Evolutionary conservation across 2,329 filamentous ascomycete species (phyloP), one percentile per base, ranked within the genome.

Genomic region (Cytospora mali): DNA sequence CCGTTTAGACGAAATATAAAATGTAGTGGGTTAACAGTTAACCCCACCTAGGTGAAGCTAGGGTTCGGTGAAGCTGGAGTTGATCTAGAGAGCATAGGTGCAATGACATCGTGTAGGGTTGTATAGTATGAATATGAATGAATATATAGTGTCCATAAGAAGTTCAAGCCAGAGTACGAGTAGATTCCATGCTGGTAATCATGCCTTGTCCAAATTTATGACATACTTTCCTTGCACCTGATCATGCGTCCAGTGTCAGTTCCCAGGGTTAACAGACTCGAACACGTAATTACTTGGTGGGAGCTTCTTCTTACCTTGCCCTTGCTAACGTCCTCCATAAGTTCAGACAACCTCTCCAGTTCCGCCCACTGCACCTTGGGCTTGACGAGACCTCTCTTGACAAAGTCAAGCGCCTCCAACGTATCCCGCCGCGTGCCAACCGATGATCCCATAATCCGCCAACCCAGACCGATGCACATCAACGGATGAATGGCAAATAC

Each of bases 371-470:
- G 66, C 1, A 73, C 69, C n/a, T 67, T 68, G 6, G 74, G 74
- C 54, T 64, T 67, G 1, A 79, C 76, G 13, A 70, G 48, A 0
- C 73, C 69, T 25, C 72, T 68, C 61, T 68, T 65, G 6, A 75
- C 70, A 65, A 79, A 79, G 10, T 76, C 75, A 1, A 79, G 68
- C 1, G 77, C 77, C 61, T 79, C 77, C 0, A 75, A 59, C 0
- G 76, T 76, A 56, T 80, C 77, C 2, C 66, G 66, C 14, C 75
- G 66, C 5, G 75, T 77, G 0, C 77, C 77, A 0, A 77, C 75
- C 9, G 71, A 52, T 0, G 75, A 74, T 0, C 75, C 76, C 13
- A 75, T 62, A 0, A 79, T 60, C n/a, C 62, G 69, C 59, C 72
- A 74, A 0, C 76, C 76, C 3, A 67, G 69, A 7, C 71, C 71